phyloP scores from a whole-genome alignment of 805 yeast species.

The Tetrapisispora pingtungensis region DNA sequence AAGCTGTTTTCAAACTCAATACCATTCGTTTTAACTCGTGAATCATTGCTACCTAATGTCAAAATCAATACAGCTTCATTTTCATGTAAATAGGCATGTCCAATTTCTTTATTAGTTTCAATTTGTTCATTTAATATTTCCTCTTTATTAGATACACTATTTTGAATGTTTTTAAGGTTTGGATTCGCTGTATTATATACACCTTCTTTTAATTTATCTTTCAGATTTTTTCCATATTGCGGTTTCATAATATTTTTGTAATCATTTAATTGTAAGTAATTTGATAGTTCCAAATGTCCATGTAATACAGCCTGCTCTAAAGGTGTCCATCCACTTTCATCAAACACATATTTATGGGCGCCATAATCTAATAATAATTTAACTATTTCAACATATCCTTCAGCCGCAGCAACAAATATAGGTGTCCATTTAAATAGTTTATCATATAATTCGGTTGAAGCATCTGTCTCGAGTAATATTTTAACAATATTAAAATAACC shows the following conservation, averaged over 20 bases:
- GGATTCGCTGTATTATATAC: neutral
- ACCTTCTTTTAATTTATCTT: conserved; percentile 1
- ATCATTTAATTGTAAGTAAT: conserved; percentile 35
- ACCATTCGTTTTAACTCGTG: conserved; percentile 47
- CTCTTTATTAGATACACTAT: neutral
- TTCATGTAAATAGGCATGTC: conserved; percentile 60
- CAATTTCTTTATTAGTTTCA: conserved; percentile 68
- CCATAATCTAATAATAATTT: conserved; percentile 42
- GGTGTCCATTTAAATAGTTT: conserved; percentile 89
- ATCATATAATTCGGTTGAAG: conserved; percentile 70
- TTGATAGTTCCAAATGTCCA: conserved; percentile 70
- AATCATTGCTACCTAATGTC: conserved; percentile 80
- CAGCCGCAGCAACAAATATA: conserved; percentile 78
- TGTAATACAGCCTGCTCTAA: conserved; percentile 90
- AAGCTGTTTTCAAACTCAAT: conserved; percentile 68
- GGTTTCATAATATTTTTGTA: conserved; percentile 18
- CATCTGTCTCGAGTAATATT: conserved; percentile 46
- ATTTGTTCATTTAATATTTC: conserved; percentile 8
- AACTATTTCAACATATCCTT: conserved; percentile 57
- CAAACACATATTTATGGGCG: conserved; percentile 48
- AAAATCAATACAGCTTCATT: conserved; percentile 66
- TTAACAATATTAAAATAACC: conserved; percentile 45
- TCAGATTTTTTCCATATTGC: conserved; percentile 2
- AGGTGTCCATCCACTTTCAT: conserved; percentile 94
- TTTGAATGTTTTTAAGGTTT: no score